Evolutionary conservation across 331 rosid species (phyloP), one percentile per base, ranked within the genome.

Genomic region (Malus hybrid): DNA sequence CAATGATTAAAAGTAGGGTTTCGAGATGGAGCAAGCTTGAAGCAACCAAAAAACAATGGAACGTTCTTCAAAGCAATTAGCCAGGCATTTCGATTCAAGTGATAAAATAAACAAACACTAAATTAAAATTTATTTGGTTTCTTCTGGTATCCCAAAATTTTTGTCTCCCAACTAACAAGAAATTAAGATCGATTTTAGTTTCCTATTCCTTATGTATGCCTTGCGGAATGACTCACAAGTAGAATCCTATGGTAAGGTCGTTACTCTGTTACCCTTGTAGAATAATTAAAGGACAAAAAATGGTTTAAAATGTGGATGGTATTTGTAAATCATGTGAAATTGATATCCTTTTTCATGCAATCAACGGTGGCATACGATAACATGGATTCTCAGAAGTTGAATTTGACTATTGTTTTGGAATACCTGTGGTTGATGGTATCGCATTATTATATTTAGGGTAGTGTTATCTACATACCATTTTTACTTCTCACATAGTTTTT

Each of bases 1-100:
- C 78, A 54, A 71, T 73, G 73, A 67, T 54, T 76, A 76, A 76
- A 75, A 65, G 75, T 66, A 65, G 67, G 52, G 22, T 57, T 70
- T 67, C 75, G 69, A 76, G 75, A 44, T 75, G 81, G 80, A 80
- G 85, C 83, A 84, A 82, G 82, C 82, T 85, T 85, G 86, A 89
- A 88, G 89, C 92, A 81, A 85, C 86, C 77, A 16, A 4, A 67
- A 79, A 76, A 50, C 74, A 80, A 76, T 67, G 83, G 84, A 84
- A 87, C 91, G 83, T 84, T 85, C 89, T 87, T 77, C 86, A 33
- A 85, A 81, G 86, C 46, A 44, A 44, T 16, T 16, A 19, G n/a
- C 5, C 2, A 73, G 56, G 59, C 66, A 80, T 87, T 81, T 83
- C 66, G 33, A 83, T 60, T 15, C 19, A 44, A 69, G 59, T 48